Percentiles rank a stretch among this genome's conserved stretches.
Evolutionary conservation across 2,329 filamentous ascomycete genomes (phyloP).

Genomic region (Westerdykella aurantiaca): DNA sequence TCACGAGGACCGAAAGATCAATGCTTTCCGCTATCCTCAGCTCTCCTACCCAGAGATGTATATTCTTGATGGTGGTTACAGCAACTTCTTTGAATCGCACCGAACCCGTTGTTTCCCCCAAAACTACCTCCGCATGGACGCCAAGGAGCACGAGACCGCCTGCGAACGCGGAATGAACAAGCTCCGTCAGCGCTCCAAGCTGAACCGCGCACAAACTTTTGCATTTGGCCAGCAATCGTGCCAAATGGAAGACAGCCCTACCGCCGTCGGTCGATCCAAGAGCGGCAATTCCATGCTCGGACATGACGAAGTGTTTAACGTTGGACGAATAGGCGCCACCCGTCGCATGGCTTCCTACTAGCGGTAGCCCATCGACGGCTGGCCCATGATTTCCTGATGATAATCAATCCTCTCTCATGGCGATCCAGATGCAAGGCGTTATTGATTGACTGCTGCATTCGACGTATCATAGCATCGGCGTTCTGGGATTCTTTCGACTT

Average conservation of each 20-base stretch:
- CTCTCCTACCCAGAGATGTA: constrained; percentile 97
- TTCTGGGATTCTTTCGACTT: constrained; percentile 12
- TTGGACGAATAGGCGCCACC: constrained; percentile 29
- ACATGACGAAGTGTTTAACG: constrained; percentile 24
- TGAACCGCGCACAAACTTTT: constrained; percentile 86
- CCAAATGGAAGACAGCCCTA: constrained; percentile 60
- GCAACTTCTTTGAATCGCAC: constrained; percentile 79
- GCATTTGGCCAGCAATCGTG: constrained; percentile 73
- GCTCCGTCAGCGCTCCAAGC: constrained; percentile 80
- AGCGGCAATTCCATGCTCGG: constrained; percentile 26
- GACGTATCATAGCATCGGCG: constrained; percentile 29
- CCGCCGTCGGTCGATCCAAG: constrained; percentile 35
- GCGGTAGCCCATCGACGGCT: constrained; percentile 9
- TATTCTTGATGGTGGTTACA: constrained; percentile 94
- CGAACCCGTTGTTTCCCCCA: constrained; percentile 81
- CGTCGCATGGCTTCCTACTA: constrained; percentile 38
- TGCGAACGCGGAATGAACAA: constrained; percentile 94
- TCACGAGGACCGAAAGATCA: constrained; percentile 77
- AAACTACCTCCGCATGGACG: constrained; percentile 95
- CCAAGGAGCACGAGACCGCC: constrained; percentile 82
- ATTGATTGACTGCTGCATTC: constrained; percentile 29
- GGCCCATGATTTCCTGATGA: constrained; percentile 29
- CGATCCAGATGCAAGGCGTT: constrained; percentile 34
- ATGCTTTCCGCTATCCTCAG: constrained; percentile 77
- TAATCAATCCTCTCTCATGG: constrained; percentile 26